Base-by-base conservation (phyloP, 1,284 basidiomycete genomes). In the Moniliella sp. region DNA sequence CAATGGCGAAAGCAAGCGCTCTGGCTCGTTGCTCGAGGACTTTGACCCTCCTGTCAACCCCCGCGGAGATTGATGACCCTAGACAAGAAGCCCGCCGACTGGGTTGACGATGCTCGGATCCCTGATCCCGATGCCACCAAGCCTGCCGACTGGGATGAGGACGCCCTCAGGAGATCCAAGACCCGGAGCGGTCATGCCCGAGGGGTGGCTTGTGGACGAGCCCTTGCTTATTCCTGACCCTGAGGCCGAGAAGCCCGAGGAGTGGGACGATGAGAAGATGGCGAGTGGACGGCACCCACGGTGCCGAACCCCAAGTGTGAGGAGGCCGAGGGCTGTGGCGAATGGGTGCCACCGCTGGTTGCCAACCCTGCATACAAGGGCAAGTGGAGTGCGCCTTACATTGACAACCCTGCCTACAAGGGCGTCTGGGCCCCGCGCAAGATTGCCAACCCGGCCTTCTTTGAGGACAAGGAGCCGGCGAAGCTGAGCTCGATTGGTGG, bases 221-320 rank as follows among this genome's bases (percentile, higher is more conserved):
- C 73, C 77, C 2, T 63, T 71, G 37, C 69, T 64, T 31, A 73
- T 94, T 45, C 73, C 83, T 31, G 91, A 97, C 62, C 86, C 91
- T 2, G 79, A 84, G 47, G 77, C 83, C 28, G 73, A 76, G 66
- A 94, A 94, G 71, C 91, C 91, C 18, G 88, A 94, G 61, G 91
- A 99, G 65, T 99, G 91, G 91, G 86, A 93, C 58, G 80, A 97
- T 48, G 91, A 94, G 63, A 88, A 62, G 88, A 97, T 53, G 91
- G 91, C 62, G 91, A 97, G 60, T 99, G 84, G 83, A 72, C 93
- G 40, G 72, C 84, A 7, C 84, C 88, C 16, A 73, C 72, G 40
- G 68, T 97, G 36, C 66, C 72, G 19, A 63, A 63, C 56, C 62
- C 62, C 37, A 93, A 93, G 70, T 79, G 84, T 50, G 69, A 74